phyloP scores from a whole-genome alignment of 2,329 filamentous ascomycete genomes.

The Ophiosphaerella korrae region DNA sequence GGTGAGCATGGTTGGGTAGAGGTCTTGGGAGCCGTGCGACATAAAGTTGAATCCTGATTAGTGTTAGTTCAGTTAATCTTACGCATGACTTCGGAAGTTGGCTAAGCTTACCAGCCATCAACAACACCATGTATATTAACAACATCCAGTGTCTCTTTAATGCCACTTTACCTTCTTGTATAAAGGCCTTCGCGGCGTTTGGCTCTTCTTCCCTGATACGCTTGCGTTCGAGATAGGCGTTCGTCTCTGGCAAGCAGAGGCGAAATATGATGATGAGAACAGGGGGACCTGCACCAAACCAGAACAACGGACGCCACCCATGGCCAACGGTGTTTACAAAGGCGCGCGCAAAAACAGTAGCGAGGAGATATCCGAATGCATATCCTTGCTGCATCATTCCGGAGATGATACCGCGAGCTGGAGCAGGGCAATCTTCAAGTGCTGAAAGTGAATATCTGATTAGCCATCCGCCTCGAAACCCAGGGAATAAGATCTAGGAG shows the following conservation, averaged over 20 bases:
- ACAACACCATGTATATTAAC: conserved; percentile 77
- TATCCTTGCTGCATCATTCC: conserved; percentile 69
- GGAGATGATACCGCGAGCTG: conserved; percentile 64
- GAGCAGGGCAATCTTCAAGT: conserved; percentile 64
- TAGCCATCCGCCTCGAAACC: background rate
- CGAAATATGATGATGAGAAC: conserved; percentile 81
- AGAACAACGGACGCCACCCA: conserved; percentile 83
- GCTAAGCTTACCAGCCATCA: conserved; percentile 70
- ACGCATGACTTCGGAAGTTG: background rate
- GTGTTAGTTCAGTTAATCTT: background rate
- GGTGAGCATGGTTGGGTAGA: conserved; percentile 65
- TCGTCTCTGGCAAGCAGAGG: conserved; percentile 77
- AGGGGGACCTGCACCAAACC: conserved; percentile 84
- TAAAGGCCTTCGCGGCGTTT: conserved; percentile 69
- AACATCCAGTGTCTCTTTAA: conserved; percentile 80
- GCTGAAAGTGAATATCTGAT: conserved; percentile 39
- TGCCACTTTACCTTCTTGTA: conserved; percentile 78
- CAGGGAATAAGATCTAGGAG: background rate
- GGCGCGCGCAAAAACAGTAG: conserved; percentile 61
- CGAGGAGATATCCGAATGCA: conserved; percentile 68
- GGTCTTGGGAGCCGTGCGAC: conserved; percentile 75
- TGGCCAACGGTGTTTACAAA: conserved; percentile 78
- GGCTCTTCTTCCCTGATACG: conserved; percentile 63
- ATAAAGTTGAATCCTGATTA: conserved; percentile 78
- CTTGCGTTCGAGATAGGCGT: conserved; percentile 71